Conservation (phyloP, 2,329 filamentous ascomycete genomes). For the Alternaria postmessia region DNA sequence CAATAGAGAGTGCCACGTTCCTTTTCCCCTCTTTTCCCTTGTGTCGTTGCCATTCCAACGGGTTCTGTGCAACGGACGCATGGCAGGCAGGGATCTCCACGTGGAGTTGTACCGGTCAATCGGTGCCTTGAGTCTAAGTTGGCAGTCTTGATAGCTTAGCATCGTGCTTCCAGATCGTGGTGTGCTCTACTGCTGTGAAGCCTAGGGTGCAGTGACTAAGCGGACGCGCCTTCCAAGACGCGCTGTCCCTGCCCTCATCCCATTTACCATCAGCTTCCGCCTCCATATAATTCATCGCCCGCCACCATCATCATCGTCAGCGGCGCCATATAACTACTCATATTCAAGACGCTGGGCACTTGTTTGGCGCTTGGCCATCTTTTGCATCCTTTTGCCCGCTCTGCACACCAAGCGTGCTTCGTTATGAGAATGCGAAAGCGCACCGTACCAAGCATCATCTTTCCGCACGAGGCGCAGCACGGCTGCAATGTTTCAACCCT, state of each 20-base stretch:
- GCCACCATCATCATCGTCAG: not conserved
- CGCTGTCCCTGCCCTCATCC: not conserved
- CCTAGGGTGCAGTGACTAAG: not conserved
- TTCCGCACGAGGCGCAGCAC: slow-evolving; percentile 2
- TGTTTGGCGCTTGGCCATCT: slow-evolving; percentile 2
- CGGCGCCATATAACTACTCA: not conserved
- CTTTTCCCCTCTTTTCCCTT: not conserved
- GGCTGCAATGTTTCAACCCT: not conserved
- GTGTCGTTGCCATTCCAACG: slow-evolving; percentile 50
- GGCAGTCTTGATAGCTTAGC: slow-evolving; percentile 1
- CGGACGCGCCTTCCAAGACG: not conserved
- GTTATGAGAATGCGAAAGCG: not conserved
- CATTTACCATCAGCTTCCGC: not conserved
- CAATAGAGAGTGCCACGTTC: not conserved
- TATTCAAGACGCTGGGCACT: slow-evolving; percentile 1
- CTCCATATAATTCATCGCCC: not conserved
- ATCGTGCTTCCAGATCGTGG: not conserved
- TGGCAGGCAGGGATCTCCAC: not conserved
- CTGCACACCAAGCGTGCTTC: slow-evolving; percentile 8
- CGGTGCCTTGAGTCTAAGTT: not conserved
- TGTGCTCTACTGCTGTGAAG: not conserved
- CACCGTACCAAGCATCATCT: slow-evolving; percentile 5
- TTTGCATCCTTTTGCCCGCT: slow-evolving; percentile 10
- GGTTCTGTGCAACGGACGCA: not conserved
- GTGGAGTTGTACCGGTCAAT: not conserved